A percentile compares a stretch with the other conserved stretches of the same genome.
Conservation (phyloP, 306 rosid species). For the Leucaena leucocephala region DNA sequence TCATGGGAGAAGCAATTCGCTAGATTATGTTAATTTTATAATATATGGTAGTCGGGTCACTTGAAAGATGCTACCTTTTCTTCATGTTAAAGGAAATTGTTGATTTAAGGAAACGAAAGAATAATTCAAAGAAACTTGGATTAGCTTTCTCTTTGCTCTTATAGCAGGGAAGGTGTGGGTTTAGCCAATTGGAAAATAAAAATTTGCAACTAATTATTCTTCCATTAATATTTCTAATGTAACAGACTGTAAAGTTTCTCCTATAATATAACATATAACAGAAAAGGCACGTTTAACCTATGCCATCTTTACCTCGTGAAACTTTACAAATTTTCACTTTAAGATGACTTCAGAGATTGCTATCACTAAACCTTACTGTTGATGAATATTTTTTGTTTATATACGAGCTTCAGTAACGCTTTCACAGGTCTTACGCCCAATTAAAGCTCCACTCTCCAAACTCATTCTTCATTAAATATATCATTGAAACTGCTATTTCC, state of each 20-base stretch:
- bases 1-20: background rate
- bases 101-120: slow-evolving; percentile 8
- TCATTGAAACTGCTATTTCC: background rate
- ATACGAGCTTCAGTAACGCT: slow-evolving; percentile 12
- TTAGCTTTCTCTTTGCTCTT: background rate
- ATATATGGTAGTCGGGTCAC: background rate
- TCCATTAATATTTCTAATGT: background rate
- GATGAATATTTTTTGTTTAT: background rate
- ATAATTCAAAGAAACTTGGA: background rate
- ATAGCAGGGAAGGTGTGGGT: background rate
- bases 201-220: background rate
- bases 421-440: background rate
- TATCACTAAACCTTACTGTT: background rate
- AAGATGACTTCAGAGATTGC: slow-evolving; percentile 15
- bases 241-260: background rate
- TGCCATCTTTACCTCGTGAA: background rate
- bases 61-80: background rate
- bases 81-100: background rate
- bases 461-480: slow-evolving; percentile 5
- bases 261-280: background rate
- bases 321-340: background rate
- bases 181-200: background rate
- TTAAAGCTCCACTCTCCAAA: background rate
- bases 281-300: slow-evolving; percentile 32
- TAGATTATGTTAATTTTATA: background rate